These are phyloP conservation scores for Saprolegnia diclina DNA, from an alignment of 352 stramenopile species.

Conservation along the genomic window DNA sequence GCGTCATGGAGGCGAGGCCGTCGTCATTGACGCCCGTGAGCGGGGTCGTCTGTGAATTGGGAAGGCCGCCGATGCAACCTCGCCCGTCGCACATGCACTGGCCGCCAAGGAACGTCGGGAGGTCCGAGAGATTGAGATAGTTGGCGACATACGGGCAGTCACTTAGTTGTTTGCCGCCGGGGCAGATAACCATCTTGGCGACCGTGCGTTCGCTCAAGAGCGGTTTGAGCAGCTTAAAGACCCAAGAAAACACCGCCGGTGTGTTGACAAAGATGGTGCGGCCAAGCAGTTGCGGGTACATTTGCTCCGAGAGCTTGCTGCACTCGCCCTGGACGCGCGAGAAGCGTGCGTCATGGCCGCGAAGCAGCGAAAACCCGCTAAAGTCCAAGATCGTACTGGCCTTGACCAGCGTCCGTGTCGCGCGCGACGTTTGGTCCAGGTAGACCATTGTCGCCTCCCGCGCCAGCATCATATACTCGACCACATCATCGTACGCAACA, in stretches of 20 bases:
- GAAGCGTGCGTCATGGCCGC: slow-evolving; percentile 12
- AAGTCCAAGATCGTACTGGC: slow-evolving; percentile 1
- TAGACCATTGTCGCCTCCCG: not conserved
- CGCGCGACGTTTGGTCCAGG: not conserved
- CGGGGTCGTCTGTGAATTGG: slow-evolving; percentile 13
- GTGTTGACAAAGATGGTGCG: slow-evolving; percentile 11
- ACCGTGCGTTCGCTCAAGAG: slow-evolving; percentile 4
- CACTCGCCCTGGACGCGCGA: not conserved
- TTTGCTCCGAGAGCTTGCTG: slow-evolving; percentile 18
- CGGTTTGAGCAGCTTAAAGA: slow-evolving; percentile 2
- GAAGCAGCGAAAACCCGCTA: not conserved
- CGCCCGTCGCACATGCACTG: not conserved
- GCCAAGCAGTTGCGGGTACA: slow-evolving; percentile 15
- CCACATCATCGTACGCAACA: slow-evolving; percentile 2
- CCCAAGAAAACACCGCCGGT: slow-evolving; percentile 2
- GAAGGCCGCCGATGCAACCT: slow-evolving; percentile 6
- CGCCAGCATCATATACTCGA: slow-evolving; percentile 15
- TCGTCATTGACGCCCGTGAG: slow-evolving; percentile 1
- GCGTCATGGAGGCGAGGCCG: not conserved
- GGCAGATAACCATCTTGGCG: slow-evolving; percentile 11
- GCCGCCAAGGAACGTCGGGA: slow-evolving; percentile 14
- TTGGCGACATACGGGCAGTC: not conserved
- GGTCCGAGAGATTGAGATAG: not conserved
- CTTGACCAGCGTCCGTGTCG: slow-evolving; percentile 1
- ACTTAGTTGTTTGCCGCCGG: not conserved